Conservation (phyloP, 2,329 filamentous ascomycete species). For the Colletotrichum sansevieriae region DNA sequence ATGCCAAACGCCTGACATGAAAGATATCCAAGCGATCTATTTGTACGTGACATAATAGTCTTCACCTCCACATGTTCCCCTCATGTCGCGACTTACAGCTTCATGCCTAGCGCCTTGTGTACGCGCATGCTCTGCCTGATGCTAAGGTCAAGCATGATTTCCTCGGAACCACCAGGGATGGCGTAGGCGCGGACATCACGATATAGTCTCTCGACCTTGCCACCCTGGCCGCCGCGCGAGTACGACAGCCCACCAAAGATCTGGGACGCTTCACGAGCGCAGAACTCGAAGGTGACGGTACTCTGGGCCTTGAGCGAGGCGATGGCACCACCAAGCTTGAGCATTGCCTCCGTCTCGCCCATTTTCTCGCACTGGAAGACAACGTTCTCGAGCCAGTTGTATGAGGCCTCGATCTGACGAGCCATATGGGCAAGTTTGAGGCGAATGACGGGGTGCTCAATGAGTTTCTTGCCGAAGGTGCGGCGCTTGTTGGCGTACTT, state of each 20-base stretch:
- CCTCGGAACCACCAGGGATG: constrained; percentile 94
- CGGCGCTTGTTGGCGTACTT: constrained; percentile 98
- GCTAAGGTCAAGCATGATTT: constrained; percentile 98
- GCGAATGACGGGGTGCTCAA: constrained; percentile 96
- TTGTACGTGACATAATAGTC: constrained; percentile 38
- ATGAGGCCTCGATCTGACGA: constrained; percentile 95
- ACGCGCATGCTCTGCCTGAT: constrained; percentile 92
- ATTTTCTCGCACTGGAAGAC: constrained; percentile 94
- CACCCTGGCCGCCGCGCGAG: constrained; percentile 92
- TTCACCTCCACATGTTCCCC: not conserved
- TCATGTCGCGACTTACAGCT: constrained; percentile 71
- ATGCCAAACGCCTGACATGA: constrained; percentile 41
- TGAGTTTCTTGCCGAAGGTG: constrained; percentile 96
- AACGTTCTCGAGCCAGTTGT: constrained; percentile 95
- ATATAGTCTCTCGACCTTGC: constrained; percentile 94
- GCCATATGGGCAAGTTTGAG: constrained; percentile 99
- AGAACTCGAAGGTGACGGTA: constrained; percentile 97
- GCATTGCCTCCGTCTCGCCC: constrained; percentile 95
- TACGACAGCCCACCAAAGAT: constrained; percentile 97
- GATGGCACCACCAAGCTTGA: constrained; percentile 94
- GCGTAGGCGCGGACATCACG: constrained; percentile 96
- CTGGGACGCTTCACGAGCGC: constrained; percentile 94
- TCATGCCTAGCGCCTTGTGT: constrained; percentile 94
- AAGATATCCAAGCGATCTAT: constrained; percentile 35
- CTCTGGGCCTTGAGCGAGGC: constrained; percentile 93